Conservation (phyloP, 306 rosid genomes). For the Luffa aegyptiaca region DNA sequence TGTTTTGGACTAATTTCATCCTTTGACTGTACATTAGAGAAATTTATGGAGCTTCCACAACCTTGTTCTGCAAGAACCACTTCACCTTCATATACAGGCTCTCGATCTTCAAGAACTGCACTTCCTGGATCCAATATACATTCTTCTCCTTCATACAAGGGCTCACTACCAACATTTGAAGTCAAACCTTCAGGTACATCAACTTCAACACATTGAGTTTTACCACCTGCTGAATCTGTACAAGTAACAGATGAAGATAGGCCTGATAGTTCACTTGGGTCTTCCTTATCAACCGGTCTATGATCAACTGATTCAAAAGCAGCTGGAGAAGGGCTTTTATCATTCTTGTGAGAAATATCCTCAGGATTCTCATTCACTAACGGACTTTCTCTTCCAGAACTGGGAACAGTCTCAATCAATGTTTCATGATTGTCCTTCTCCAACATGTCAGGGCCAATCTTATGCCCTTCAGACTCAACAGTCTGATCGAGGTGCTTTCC, state of each 20-base stretch:
- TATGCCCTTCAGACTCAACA: constrained; percentile 23
- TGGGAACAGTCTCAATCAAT: constrained; percentile 20
- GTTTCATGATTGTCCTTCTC: constrained; percentile 31
- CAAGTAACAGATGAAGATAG: constrained; percentile 32
- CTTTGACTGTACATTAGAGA: constrained; percentile 29
- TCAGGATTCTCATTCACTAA: constrained; percentile 23
- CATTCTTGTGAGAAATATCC: constrained; percentile 24
- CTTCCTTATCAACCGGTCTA: constrained; percentile 31
- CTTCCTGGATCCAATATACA: constrained; percentile 49
- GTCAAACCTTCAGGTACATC: constrained; percentile 49
- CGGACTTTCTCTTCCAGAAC: constrained; percentile 24
- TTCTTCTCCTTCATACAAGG: constrained; percentile 98
- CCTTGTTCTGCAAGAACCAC: constrained; percentile 71
- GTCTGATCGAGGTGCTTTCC: constrained; percentile 25
- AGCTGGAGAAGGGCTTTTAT: constrained; percentile 22
- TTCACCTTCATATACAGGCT: constrained; percentile 97
- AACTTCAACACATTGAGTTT: constrained; percentile 31
- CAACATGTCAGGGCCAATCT: constrained; percentile 22
- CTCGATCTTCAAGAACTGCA: constrained; percentile 41
- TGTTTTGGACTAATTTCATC: constrained; percentile 63
- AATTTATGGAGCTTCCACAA: constrained; percentile 46
- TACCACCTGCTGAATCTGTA: constrained; percentile 40
- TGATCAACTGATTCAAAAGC: constrained; percentile 19
- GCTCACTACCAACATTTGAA: constrained; percentile 63
- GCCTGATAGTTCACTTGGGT: constrained; percentile 22